A percentile compares a stretch with the other conserved stretches of the same genome.
Evolutionary conservation across 2,329 filamentous ascomycete species (phyloP).

Genomic region (Calonectria pauciramosa): DNA sequence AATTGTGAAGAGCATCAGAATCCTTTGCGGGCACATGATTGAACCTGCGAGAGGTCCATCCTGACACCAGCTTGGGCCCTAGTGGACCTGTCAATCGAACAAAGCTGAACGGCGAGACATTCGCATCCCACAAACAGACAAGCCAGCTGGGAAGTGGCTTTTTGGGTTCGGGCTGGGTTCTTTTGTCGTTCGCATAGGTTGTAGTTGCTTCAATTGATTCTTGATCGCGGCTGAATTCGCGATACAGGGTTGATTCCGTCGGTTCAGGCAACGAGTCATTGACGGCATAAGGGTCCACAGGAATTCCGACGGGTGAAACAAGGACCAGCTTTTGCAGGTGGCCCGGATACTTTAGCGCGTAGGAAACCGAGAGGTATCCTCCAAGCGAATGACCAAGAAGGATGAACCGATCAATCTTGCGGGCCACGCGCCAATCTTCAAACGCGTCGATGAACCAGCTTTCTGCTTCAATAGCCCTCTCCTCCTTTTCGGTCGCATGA

Average conservation of each 20-base stretch:
- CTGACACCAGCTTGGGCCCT: constrained; percentile 91
- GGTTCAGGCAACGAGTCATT: constrained; percentile 85
- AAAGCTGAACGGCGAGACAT: constrained; percentile 93
- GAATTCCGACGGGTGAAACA: constrained; percentile 93
- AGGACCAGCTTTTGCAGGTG: constrained; percentile 96
- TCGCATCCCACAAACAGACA: constrained; percentile 95
- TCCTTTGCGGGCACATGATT: constrained; percentile 87
- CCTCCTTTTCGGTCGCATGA: constrained; percentile 82
- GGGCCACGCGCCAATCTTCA: constrained; percentile 93
- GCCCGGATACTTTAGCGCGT: constrained; percentile 96
- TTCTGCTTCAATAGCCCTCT: constrained; percentile 90
- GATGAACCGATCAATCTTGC: constrained; percentile 93
- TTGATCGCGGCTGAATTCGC: constrained; percentile 86
- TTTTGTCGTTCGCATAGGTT: constrained; percentile 53
- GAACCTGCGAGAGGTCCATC: constrained; percentile 96
- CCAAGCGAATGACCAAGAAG: constrained; percentile 93
- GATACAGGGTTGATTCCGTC: constrained; percentile 75
- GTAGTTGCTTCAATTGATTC: constrained; percentile 58
- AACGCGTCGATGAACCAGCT: constrained; percentile 96
- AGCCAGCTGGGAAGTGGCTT: constrained; percentile 86
- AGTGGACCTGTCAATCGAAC: constrained; percentile 90
- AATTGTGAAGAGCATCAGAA: constrained; percentile 88
- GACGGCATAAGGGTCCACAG: constrained; percentile 92
- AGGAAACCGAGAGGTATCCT: constrained; percentile 94
- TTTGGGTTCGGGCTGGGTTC: constrained; percentile 50